Percentiles rank a stretch among this genome's conserved stretches.
Conservation (phyloP, 257 asterid species). For the Solanum piurae region DNA sequence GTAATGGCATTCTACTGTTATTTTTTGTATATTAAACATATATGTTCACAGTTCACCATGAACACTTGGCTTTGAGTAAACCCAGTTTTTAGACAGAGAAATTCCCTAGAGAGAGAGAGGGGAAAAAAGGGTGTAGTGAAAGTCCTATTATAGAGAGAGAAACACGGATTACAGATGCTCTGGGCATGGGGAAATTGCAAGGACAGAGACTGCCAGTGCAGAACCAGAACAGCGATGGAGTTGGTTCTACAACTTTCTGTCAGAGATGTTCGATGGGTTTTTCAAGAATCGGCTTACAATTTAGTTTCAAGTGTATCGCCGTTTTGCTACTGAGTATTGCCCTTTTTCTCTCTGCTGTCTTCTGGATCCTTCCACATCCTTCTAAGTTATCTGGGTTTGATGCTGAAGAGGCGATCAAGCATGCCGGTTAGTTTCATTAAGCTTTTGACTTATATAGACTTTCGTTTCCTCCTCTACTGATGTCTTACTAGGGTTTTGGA, state of each 20-base stretch:
- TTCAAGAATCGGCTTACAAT: conserved; percentile 5
- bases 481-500: neutral
- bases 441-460: neutral
- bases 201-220: conserved; percentile 50
- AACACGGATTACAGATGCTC: conserved; percentile 49
- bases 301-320: conserved; percentile 46
- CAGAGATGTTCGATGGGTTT: conserved; percentile 38
- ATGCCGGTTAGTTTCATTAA: conserved; percentile 27
- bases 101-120: neutral
- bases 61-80: conserved; percentile 22
- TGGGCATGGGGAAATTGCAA: conserved; percentile 66
- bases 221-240: conserved; percentile 9
- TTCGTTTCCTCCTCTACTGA: neutral
- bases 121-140: neutral
- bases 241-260: conserved; percentile 33
- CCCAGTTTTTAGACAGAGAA: conserved; percentile 20
- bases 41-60: neutral
- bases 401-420: conserved; percentile 44
- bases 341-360: conserved; percentile 40
- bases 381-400: conserved; percentile 37
- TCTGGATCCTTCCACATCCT: conserved; percentile 42
- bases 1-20: neutral
- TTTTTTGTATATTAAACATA: neutral
- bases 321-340: conserved; percentile 43
- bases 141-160: neutral